Evolutionary conservation across 2,329 filamentous ascomycete genomes (phyloP).

Genomic region (Colletotrichum caudatum): DNA sequence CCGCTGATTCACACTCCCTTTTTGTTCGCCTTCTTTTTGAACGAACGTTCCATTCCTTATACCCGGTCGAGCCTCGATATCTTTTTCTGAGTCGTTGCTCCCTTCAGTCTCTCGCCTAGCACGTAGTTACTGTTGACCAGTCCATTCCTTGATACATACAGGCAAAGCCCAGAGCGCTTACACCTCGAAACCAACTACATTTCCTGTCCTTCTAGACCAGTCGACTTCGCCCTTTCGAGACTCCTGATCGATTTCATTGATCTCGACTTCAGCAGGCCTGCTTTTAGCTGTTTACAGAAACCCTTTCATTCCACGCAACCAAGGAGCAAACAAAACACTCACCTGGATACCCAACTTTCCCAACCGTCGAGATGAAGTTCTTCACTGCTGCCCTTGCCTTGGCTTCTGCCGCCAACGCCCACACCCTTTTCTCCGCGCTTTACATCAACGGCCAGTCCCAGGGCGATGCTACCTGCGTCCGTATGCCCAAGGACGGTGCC

Average conservation of each 20-base stretch:
- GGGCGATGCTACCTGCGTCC: constrained; percentile 78
- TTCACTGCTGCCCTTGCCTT: constrained; percentile 51
- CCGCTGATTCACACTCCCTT: constrained; percentile 40
- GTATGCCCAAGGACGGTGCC: constrained; percentile 68
- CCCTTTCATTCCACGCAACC: constrained; percentile 16
- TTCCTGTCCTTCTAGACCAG: constrained; percentile 32
- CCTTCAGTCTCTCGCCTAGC: constrained; percentile 26
- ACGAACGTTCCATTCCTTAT: constrained; percentile 41
- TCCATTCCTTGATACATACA: constrained; percentile 32
- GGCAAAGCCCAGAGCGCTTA: constrained; percentile 37
- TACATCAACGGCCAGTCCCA: constrained; percentile 72
- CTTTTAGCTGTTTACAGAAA: constrained; percentile 14
- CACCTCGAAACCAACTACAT: constrained; percentile 19
- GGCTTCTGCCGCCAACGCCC: constrained; percentile 59
- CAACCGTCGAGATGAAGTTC: constrained; percentile 53
- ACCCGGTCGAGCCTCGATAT: constrained; percentile 12
- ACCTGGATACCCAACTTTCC: constrained; percentile 28
- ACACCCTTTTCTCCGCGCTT: constrained; percentile 74
- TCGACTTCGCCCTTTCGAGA: constrained; percentile 6
- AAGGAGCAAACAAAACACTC: constrained; percentile 1
- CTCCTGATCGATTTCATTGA: neutral
- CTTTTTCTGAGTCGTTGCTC: constrained; percentile 9
- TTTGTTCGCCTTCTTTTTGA: constrained; percentile 35
- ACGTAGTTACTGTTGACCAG: constrained; percentile 41
- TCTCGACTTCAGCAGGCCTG: constrained; percentile 40